Base-by-base conservation (phyloP, 768 basidiomycete species). In the Auricularia cornea region DNA sequence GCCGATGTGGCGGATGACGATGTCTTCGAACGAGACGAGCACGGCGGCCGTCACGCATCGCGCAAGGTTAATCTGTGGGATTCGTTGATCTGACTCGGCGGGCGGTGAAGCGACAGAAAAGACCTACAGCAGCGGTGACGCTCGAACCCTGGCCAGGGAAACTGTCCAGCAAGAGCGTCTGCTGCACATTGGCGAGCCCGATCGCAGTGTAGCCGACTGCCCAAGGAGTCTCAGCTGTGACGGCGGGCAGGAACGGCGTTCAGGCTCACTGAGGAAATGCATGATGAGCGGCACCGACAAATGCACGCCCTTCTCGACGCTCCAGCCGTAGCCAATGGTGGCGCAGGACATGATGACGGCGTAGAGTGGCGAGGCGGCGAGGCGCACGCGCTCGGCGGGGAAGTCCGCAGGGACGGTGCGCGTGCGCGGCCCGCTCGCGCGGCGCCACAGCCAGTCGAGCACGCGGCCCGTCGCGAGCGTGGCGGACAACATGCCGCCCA, bases 51-150 rank as follows among this genome's bases (percentile, higher is more conserved):
- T 65, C 2, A 78, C 76, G 69, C 88, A 89, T 35, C 88, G 84
- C 11, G 87, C 79, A 26, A 90, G 73, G 66, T 90, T 90, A 69
- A 86, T 89, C 89, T 91, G 68, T 51, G 28, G 38, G 26, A 41
- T 20, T 51, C n/a, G n/a, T 6, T 48, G 35, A 10, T 32, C 33
- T 61, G 57, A 44, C 41, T 28, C n/a, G n/a, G 59, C 28, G 56
- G 16, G 29, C 56, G 23, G 28, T 52, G 59, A 18, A 60, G 23
- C 18, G 59, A 28, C 26, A 29, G 6, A 38, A 6, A 56, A 32
- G 40, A 80, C 86, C 68, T 71, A 89, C 88, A 62, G 87, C 90
- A 59, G 87, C 88, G 1, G 86, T 88, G 3, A 88, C 79, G 6
- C 87, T 83, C 12, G 87, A 87, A 44, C 86, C 80, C 62, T 86